Conservation (phyloP, 1,284 basidiomycete species). For the Ustilago esculenta region DNA sequence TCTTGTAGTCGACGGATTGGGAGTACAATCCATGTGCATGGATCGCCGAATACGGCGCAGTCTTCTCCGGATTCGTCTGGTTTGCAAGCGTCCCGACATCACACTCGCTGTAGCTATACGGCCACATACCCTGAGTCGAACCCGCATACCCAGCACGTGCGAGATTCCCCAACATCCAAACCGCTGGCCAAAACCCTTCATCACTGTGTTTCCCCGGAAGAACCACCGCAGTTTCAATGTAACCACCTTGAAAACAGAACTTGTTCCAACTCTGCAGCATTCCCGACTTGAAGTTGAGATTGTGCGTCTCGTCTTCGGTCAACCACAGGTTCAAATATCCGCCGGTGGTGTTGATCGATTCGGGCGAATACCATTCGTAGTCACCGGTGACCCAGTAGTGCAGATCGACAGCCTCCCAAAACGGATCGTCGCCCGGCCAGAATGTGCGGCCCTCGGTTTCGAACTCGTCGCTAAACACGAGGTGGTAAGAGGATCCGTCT, state of each 20-base stretch:
- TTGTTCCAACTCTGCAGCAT: slow-evolving; percentile 65
- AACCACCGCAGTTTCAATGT: slow-evolving; percentile 41
- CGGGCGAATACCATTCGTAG: slow-evolving; percentile 65
- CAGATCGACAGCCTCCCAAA: slow-evolving; percentile 59
- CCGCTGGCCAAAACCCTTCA: slow-evolving; percentile 69
- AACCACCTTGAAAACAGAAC: slow-evolving; percentile 63
- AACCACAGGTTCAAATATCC: slow-evolving; percentile 53
- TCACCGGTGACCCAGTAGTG: slow-evolving; percentile 49
- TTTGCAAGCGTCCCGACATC: slow-evolving; percentile 57
- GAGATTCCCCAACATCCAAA: slow-evolving; percentile 58
- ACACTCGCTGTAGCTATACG: slow-evolving; percentile 66
- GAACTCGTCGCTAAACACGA: slow-evolving; percentile 78
- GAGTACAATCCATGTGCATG: slow-evolving; percentile 22
- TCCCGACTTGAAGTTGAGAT: slow-evolving; percentile 58
- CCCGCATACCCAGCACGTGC: slow-evolving; percentile 60
- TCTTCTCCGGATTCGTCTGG: slow-evolving; percentile 46
- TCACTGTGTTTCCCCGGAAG: slow-evolving; percentile 49
- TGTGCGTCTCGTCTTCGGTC: slow-evolving; percentile 39
- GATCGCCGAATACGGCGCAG: slow-evolving; percentile 31
- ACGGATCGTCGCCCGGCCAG: slow-evolving; percentile 63
- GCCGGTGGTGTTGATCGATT: slow-evolving; percentile 49
- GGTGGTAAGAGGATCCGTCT: slow-evolving; percentile 55
- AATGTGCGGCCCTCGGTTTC: slow-evolving; percentile 76
- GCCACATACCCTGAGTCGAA: slow-evolving; percentile 62
- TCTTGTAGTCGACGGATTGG: slow-evolving; percentile 4